Conservation (phyloP, 2,329 filamentous ascomycete species). For the Pyrenophora teres region DNA sequence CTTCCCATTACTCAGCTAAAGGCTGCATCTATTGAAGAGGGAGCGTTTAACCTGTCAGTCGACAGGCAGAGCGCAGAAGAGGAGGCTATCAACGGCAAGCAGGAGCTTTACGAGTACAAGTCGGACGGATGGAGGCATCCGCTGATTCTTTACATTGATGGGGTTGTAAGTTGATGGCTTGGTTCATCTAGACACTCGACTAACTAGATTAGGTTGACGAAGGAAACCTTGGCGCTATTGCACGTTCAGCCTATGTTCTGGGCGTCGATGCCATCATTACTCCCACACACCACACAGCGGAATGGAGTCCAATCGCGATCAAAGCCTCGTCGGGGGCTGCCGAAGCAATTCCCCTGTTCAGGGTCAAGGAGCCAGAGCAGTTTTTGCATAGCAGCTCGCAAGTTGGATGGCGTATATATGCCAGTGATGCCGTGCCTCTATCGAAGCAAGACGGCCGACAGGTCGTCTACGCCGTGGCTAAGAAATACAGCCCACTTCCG, state of each 20-base stretch:
- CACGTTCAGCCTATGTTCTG: slow-evolving; percentile 88
- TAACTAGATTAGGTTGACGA: slow-evolving; percentile 66
- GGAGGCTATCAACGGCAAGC: slow-evolving; percentile 69
- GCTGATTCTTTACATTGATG: slow-evolving; percentile 74
- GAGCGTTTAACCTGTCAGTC: slow-evolving; percentile 46
- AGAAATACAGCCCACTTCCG: slow-evolving; percentile 24
- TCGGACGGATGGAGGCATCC: slow-evolving; percentile 61
- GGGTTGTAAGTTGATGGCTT: slow-evolving; percentile 55
- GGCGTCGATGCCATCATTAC: slow-evolving; percentile 83
- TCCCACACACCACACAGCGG: slow-evolving; percentile 71
- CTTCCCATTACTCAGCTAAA: slow-evolving; percentile 67
- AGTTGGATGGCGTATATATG: slow-evolving; percentile 82
- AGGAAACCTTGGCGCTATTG: slow-evolving; percentile 86
- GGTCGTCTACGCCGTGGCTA: slow-evolving; percentile 30
- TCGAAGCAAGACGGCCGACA: slow-evolving; percentile 17
- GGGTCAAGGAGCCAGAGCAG: slow-evolving; percentile 65
- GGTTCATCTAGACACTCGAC: slow-evolving; percentile 1
- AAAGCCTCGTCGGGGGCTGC: slow-evolving; percentile 89
- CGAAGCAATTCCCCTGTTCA: slow-evolving; percentile 77
- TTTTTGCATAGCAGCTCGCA: slow-evolving; percentile 72
- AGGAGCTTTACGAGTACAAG: slow-evolving; percentile 56
- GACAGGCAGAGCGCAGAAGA: slow-evolving; percentile 77
- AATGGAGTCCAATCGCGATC: slow-evolving; percentile 74
- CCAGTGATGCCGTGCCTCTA: slow-evolving; percentile 59
- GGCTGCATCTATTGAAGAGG: slow-evolving; percentile 50